Evolutionary conservation across 2,329 filamentous ascomycete species (phyloP).

Genomic region (Microcyclosporella mali): DNA sequence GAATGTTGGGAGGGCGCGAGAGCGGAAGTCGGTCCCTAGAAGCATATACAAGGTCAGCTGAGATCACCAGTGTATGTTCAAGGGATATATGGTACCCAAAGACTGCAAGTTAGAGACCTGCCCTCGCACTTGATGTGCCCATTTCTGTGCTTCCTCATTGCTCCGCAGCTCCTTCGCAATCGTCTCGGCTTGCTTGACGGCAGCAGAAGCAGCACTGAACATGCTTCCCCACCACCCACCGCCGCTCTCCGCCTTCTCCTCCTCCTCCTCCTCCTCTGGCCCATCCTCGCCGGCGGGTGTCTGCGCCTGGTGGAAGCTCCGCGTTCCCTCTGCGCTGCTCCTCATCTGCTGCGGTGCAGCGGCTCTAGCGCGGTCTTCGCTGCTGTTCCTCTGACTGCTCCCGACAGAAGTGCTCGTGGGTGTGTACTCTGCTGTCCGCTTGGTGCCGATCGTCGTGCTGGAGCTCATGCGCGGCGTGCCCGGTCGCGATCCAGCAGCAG

Average conservation of each 20-base stretch:
- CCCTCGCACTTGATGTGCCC: constrained; percentile 87
- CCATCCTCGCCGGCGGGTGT: constrained; percentile 57
- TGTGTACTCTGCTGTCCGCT: constrained; percentile 40
- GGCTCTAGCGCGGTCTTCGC: constrained; percentile 54
- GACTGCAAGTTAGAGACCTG: constrained; percentile 66
- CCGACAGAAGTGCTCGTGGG: constrained; percentile 41
- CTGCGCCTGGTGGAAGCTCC: constrained; percentile 64
- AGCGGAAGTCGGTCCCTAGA: constrained; percentile 76
- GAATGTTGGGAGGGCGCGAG: constrained; percentile 86
- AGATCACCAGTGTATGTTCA: neutral
- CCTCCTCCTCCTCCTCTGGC: constrained; percentile 42
- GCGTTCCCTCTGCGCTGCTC: constrained; percentile 72
- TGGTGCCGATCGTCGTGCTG: constrained; percentile 38
- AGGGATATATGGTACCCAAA: constrained; percentile 52
- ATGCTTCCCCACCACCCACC: constrained; percentile 86
- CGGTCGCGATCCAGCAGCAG: constrained; percentile 62
- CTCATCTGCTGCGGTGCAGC: constrained; percentile 39
- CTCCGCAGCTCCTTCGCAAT: constrained; percentile 92
- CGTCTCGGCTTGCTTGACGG: constrained; percentile 85
- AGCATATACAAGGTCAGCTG: constrained; percentile 13
- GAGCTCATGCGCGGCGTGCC: constrained; percentile 67
- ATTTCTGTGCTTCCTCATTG: constrained; percentile 93
- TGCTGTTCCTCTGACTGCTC: constrained; percentile 49
- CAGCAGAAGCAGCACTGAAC: constrained; percentile 73
- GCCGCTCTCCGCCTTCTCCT: constrained; percentile 29